phyloP scores from a whole-genome alignment of 768 basidiomycete genomes.

The Amanita inopinata region DNA sequence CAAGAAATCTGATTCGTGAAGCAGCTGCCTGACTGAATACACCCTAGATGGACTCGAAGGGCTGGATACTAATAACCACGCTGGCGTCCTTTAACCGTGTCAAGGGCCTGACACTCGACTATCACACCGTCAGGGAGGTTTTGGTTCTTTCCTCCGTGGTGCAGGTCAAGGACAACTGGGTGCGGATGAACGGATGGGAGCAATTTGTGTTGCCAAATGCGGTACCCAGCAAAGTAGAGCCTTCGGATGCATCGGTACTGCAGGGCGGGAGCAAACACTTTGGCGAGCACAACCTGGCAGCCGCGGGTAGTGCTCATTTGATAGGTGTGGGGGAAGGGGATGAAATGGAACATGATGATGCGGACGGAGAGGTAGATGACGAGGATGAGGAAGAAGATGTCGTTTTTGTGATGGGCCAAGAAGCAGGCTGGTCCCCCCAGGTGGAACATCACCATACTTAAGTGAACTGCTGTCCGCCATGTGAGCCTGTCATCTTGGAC shows the following conservation, averaged over 20 bases:
- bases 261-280: neutral
- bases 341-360: conserved; percentile 32
- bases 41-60: conserved; percentile 76
- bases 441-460: conserved; percentile 1
- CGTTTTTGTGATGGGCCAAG: conserved; percentile 58
- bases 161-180: conserved; percentile 59
- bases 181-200: conserved; percentile 64
- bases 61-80: conserved; percentile 77
- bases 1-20: conserved; percentile 3
- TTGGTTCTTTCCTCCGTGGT: conserved; percentile 56
- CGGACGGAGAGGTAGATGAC: conserved; percentile 26
- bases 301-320: neutral
- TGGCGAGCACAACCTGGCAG: neutral
- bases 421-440: conserved; percentile 13
- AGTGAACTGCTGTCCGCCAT: neutral
- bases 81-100: conserved; percentile 88
- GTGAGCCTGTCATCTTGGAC: too few species aligned
- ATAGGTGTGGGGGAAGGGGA: neutral
- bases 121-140: conserved; percentile 58
- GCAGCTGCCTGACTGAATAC: conserved; percentile 6
- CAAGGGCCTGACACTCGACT: conserved; percentile 49
- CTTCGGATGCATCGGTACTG: neutral
- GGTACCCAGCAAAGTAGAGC: conserved; percentile 33
- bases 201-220: conserved; percentile 57
- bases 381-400: conserved; percentile 70